phyloP scores from a whole-genome alignment of 371 early-diverging fungal species.

The Dentiscutata heterogama region DNA sequence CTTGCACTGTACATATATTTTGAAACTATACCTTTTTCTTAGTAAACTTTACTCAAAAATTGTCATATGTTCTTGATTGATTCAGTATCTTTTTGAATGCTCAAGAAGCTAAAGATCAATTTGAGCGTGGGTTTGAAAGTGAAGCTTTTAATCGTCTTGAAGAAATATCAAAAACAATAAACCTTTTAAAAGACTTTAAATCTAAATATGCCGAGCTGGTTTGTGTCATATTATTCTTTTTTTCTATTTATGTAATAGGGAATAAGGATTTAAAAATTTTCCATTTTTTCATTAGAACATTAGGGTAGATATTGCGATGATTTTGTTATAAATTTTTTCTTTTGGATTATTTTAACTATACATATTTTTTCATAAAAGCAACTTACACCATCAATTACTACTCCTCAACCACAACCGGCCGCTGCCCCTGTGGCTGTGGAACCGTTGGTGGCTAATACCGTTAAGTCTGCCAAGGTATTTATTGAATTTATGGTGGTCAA shows the following conservation, averaged over 20 bases:
- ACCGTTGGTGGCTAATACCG: neutral
- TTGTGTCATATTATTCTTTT: neutral
- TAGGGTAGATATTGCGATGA: neutral
- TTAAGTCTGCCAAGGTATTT: neutral
- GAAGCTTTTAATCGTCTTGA: conserved; percentile 51
- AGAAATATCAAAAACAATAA: conserved; percentile 50
- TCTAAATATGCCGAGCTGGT: conserved; percentile 47
- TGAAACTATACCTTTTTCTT: neutral
- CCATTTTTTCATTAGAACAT: neutral
- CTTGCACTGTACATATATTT: too few species aligned
- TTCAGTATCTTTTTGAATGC: conserved; percentile 46
- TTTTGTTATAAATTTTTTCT: neutral
- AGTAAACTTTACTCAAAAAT: neutral
- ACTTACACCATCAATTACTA: neutral
- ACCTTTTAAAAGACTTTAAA: conserved; percentile 50
- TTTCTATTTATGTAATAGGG: neutral
- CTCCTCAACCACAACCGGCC: neutral
- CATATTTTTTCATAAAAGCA: neutral
- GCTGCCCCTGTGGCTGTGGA: neutral
- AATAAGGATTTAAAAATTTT: neutral
- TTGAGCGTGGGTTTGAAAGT: conserved; percentile 48
- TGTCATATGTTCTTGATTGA: too few species aligned
- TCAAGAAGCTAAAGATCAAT: conserved; percentile 48
- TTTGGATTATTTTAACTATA: neutral
- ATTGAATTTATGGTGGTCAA: neutral